Conservation (phyloP, 805 yeast genomes). For the Candida takata region DNA sequence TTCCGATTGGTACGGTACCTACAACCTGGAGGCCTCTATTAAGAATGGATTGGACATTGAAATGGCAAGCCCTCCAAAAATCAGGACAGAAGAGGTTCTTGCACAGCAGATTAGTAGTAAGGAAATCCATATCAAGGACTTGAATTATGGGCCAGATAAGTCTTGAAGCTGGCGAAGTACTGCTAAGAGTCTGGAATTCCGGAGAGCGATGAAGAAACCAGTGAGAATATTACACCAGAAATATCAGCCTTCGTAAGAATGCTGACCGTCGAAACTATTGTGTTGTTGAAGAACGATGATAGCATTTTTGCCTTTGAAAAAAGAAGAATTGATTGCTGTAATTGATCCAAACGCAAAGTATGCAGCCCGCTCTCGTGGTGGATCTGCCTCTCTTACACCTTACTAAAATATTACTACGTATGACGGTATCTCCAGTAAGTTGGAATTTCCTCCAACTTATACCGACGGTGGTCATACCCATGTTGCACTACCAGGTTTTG, state of each 20-base stretch:
- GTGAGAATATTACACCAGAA: slow-evolving; percentile 39
- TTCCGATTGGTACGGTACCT: slow-evolving; percentile 63
- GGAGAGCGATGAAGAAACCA: slow-evolving; percentile 18
- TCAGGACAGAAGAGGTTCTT: slow-evolving; percentile 33
- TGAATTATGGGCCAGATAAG: slow-evolving; percentile 44
- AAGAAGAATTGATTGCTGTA: slow-evolving; percentile 38
- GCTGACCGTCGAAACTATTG: slow-evolving; percentile 46
- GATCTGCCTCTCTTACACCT: slow-evolving; percentile 47
- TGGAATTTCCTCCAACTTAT: slow-evolving; percentile 22
- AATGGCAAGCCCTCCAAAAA: slow-evolving; percentile 58
- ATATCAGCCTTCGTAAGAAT: slow-evolving; percentile 36
- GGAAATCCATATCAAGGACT: slow-evolving; percentile 31
- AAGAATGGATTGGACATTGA: slow-evolving; percentile 56
- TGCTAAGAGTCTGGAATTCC: slow-evolving; percentile 33
- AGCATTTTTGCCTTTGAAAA: slow-evolving; percentile 40
- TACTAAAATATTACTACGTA: slow-evolving; percentile 43
- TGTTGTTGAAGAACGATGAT: slow-evolving; percentile 48
- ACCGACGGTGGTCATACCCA: slow-evolving; percentile 32
- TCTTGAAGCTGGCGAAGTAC: slow-evolving; percentile 42
- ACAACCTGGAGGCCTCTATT: slow-evolving; percentile 38
- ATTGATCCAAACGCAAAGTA: slow-evolving; percentile 54
- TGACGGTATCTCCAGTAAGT: slow-evolving; percentile 35
- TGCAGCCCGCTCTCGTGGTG: slow-evolving; percentile 52
- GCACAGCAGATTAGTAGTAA: slow-evolving; percentile 36
- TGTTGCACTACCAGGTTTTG: slow-evolving; percentile 29